Evolutionary conservation across 1,284 basidiomycete genomes (phyloP), one percentile per base, ranked within the genome.

Genomic region (Lentinula novae-zelandiae): DNA sequence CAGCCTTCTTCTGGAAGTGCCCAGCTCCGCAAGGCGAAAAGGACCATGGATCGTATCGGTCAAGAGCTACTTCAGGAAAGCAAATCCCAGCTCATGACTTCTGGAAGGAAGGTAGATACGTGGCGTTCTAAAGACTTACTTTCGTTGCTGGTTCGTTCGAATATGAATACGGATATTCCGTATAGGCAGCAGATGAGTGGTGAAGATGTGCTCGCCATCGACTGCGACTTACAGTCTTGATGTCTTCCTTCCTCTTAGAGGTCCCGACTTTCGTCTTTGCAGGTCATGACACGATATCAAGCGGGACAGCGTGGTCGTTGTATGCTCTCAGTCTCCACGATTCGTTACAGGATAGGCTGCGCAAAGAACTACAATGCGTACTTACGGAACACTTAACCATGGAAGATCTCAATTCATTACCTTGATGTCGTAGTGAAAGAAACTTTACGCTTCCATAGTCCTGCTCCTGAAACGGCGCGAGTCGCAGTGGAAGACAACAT

Each of bases 381-480:
- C 68, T 73, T 2, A 79, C 77, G 0, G 83, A 86, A n/a, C 76
- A 69, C 3, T 1, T 1, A 22, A 22, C 22, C 22, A 84, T 86
- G 81, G 86, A 87, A 12, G 78, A 85, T 53, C 75, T 88, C n/a
- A 79, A 81, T 60, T 70, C 76, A 0, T 74, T 88, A 13, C 80
- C 82, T 89, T 12, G 86, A 89, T 63, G 72, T 74, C 20, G 85
- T 92, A 13, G 76, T 90, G 2, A 82, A 85, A 33, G 93, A 95
- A 72, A 77, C 79, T 0, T 73, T 95, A 38, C 81, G 92, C 7
- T 64, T 92, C 8, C 77, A 87, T 65, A 66, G 84, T 0, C 89
- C 90, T 1, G 86, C 90, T 0, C 73, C 82, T 0, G 69, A 67
- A 1, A 83, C 84, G 0, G 67, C 79, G 17, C 81, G 90, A 5